Evolutionary conservation across 371 early-diverging fungal genomes (phyloP).

Genomic region (Mucor sp.): DNA sequence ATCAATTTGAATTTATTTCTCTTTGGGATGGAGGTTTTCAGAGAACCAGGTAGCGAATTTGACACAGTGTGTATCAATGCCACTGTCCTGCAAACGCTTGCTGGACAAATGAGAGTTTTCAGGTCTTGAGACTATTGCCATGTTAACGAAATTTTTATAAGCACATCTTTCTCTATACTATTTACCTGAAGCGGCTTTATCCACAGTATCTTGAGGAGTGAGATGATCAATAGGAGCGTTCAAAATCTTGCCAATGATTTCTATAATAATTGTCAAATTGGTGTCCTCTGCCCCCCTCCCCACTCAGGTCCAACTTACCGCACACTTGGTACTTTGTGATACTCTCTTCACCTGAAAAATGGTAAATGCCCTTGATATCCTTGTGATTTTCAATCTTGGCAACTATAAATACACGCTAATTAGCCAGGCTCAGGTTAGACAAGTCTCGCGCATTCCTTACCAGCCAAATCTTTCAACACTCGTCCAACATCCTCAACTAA

Average conservation of each 20-base stretch:
- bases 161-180: not conserved
- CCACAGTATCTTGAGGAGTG: constrained; percentile 38
- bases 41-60: constrained; percentile 66
- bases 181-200: constrained; percentile 45
- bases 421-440: not conserved
- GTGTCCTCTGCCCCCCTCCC: not conserved
- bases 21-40: not conserved
- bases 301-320: constrained; percentile 40
- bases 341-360: constrained; percentile 66
- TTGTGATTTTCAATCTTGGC: constrained; percentile 43
- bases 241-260: constrained; percentile 53
- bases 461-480: constrained; percentile 62
- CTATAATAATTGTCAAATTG: constrained; percentile 17
- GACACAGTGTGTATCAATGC: constrained; percentile 53
- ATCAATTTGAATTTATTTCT: not conserved
- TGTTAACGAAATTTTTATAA: no score
- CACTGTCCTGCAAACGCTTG: constrained; percentile 52
- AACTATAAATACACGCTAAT: constrained; percentile 26
- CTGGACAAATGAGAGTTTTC: constrained; percentile 67
- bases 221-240: constrained; percentile 57
- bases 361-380: constrained; percentile 64
- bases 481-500: constrained; percentile 69
- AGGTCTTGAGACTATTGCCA: constrained; percentile 53
- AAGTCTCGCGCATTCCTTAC: constrained; percentile 23
- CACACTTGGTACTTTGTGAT: constrained; percentile 84